Evolutionary conservation across 345 rosid genomes (phyloP).

Genomic region (Citrus reticulata): DNA sequence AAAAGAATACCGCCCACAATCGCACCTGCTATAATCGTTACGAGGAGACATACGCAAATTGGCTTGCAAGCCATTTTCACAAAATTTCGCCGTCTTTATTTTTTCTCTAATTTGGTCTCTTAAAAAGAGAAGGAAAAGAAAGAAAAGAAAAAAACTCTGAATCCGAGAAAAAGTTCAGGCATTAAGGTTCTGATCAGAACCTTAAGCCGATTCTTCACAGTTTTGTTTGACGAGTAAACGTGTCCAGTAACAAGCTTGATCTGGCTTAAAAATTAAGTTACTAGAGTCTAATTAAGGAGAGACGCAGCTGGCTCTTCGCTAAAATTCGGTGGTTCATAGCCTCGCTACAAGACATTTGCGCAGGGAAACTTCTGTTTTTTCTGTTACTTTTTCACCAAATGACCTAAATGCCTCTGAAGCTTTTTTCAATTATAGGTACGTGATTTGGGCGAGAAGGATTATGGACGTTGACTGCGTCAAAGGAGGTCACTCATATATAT

Average conservation of each 20-base stretch:
- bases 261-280: neutral
- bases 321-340: neutral
- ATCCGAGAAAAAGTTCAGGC: conserved; percentile 3
- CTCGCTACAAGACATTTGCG: conserved; percentile 7
- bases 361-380: conserved; percentile 4
- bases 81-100: neutral
- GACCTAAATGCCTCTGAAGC: neutral
- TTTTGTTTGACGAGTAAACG: neutral
- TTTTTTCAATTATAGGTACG: neutral
- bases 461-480: too few species aligned
- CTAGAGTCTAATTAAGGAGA: neutral
- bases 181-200: neutral
- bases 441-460: too few species aligned
- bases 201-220: neutral
- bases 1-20: conserved; percentile 49
- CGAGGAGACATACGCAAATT: conserved; percentile 58
- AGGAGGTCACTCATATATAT: too few species aligned
- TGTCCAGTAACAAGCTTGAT: neutral
- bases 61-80: conserved; percentile 53
- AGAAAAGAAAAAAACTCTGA: neutral
- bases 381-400: neutral
- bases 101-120: neutral
- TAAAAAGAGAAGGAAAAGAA: neutral
- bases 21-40: conserved; percentile 35
- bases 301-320: conserved; percentile 9